Conservation (phyloP, 495 filamentous ascomycete species). For the Daldinia caldariorum region DNA sequence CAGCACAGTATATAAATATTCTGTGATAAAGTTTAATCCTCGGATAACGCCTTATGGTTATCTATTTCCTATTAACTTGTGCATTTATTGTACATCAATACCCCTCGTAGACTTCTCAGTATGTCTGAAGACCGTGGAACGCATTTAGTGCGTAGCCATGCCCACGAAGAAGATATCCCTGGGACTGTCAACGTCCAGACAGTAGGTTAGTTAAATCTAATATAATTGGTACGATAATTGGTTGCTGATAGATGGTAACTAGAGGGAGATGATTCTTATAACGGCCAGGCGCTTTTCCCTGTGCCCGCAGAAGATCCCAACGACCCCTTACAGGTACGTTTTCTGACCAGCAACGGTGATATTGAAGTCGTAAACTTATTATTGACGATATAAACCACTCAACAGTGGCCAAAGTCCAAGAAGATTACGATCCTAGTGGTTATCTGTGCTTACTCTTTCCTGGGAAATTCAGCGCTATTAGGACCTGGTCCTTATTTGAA, state of each 20-base stretch:
- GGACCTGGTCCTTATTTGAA: slow-evolving; percentile 66
- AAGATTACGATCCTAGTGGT: slow-evolving; percentile 66
- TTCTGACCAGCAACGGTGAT: neutral
- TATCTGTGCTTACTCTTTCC: slow-evolving; percentile 64
- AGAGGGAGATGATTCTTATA: slow-evolving; percentile 68
- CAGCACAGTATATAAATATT: neutral
- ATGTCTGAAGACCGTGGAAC: slow-evolving; percentile 6
- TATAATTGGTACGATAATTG: neutral
- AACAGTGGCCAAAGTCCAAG: slow-evolving; percentile 63
- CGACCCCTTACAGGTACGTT: slow-evolving; percentile 62
- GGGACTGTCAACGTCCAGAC: slow-evolving; percentile 66
- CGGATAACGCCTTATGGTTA: neutral
- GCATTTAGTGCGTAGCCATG: slow-evolving; percentile 57
- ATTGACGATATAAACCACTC: neutral
- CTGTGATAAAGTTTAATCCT: neutral
- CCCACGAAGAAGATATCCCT: slow-evolving; percentile 66
- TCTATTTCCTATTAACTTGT: neutral
- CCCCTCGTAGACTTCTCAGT: slow-evolving; percentile 10
- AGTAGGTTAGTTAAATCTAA: slow-evolving; percentile 32
- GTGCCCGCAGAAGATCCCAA: slow-evolving; percentile 69
- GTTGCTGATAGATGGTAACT: neutral
- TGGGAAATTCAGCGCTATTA: slow-evolving; percentile 64
- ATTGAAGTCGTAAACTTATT: neutral
- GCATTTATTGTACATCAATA: neutral
- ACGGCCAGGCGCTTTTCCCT: slow-evolving; percentile 68